Evolutionary conservation across 2,329 filamentous ascomycete genomes (phyloP), one percentile per base, ranked within the genome.

Genomic region (Trichoderma lentiforme): DNA sequence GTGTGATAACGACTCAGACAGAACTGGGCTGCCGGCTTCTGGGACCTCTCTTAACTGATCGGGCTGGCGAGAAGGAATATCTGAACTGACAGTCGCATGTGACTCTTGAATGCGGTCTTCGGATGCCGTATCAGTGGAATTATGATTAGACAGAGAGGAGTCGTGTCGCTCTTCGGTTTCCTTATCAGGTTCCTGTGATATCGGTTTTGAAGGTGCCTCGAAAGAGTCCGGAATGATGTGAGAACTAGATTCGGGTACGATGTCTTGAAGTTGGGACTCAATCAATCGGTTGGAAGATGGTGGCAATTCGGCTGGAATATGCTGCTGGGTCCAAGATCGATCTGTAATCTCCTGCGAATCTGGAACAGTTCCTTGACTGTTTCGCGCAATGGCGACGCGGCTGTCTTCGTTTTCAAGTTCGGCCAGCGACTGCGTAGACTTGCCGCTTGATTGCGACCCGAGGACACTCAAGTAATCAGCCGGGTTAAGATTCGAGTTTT

Each of bases 321-420:
- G 58, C 24, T 60, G 43, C 61, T 75, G 74, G 5, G 76, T 73
- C 71, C 74, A 76, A 14, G 74, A 73, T 66, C 75, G 76, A 12
- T 74, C 76, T n/a, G 79, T 79, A 11, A 73, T 74, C 39, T 82
- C 83, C 72, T 85, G 83, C 0, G 84, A 86, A 72, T 86, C 84
- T 0, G 83, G 83, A 28, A 86, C 82, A 4, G 82, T 84, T 30
- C 74, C 74, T 68, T 80, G 78, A 71, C 80, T 83, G 47, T 79
- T 71, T 30, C 78, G 74, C 5, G 78, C 76, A 70, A 84, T 66
- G 12, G 75, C 71, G 57, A 80, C 71, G 56, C 78, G 77, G 26
- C 77, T 76, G 73, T 82, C 82, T 62, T 79, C 75, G 47, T 79
- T 78, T 61, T 83, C 82, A 26, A 80, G 80, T 58, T 81, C 79